phyloP scores from a whole-genome alignment of 1,284 basidiomycete species.

The Sporisorium graminicola region DNA sequence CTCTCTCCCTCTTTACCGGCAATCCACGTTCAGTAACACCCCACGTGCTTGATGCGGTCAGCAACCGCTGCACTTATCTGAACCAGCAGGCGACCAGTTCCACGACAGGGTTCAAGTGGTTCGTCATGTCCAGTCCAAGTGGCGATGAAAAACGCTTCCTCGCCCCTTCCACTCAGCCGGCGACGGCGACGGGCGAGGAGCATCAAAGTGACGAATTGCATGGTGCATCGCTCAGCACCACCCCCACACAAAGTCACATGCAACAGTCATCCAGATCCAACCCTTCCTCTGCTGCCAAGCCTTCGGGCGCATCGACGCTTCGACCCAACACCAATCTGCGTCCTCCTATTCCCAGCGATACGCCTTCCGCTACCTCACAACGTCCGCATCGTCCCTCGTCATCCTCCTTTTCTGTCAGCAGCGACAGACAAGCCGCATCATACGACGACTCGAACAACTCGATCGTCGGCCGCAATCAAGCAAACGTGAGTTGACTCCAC shows the following conservation, averaged over 20 bases:
- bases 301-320: slow-evolving; percentile 18
- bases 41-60: slow-evolving; percentile 6
- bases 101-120: background rate
- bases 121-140: slow-evolving; percentile 25
- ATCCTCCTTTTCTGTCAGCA: slow-evolving; percentile 24
- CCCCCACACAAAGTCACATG: slow-evolving; percentile 52
- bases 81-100: background rate
- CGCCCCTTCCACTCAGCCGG: slow-evolving; percentile 10
- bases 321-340: slow-evolving; percentile 28
- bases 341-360: slow-evolving; percentile 31
- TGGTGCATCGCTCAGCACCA: slow-evolving; percentile 54
- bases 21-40: background rate
- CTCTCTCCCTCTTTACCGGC: too few relatives aligned
- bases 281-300: slow-evolving; percentile 32
- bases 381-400: slow-evolving; percentile 30
- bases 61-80: background rate
- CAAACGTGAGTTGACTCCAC: slow-evolving; percentile 14
- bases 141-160: slow-evolving; percentile 39
- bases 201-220: slow-evolving; percentile 38
- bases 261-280: slow-evolving; percentile 24
- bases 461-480: slow-evolving; percentile 40
- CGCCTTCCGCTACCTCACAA: slow-evolving; percentile 10
- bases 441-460: slow-evolving; percentile 31
- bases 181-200: background rate
- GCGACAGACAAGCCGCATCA: slow-evolving; percentile 20